Evolutionary conservation across 805 yeast species (phyloP).

Genomic region (Ogataea populi-albae): DNA sequence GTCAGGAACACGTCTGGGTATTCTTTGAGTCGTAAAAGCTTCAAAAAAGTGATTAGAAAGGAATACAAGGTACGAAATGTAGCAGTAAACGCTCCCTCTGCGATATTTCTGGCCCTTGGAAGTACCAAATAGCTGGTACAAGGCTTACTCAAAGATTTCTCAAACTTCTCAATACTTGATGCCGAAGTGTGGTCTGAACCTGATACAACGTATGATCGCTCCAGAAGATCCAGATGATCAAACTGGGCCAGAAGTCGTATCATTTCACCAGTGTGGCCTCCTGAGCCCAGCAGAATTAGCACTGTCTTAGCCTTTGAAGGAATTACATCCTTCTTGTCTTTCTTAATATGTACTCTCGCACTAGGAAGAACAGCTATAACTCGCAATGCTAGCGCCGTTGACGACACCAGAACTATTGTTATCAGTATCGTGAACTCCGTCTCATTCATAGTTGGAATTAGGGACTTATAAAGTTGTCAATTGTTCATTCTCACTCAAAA

Average conservation of each 20-base stretch:
- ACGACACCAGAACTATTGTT: not conserved
- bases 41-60: conserved; percentile 20
- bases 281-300: conserved; percentile 83
- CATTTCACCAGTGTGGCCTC: conserved; percentile 98
- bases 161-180: conserved; percentile 37
- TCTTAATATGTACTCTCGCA: not conserved
- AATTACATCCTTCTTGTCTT: not conserved
- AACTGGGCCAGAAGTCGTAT: conserved; percentile 55
- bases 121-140: conserved; percentile 23
- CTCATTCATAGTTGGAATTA: no score
- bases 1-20: conserved; percentile 36
- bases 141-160: conserved; percentile 20
- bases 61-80: conserved; percentile 33
- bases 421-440: not conserved
- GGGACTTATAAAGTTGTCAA: no score
- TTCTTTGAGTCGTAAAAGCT: conserved; percentile 8
- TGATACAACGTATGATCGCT: conserved; percentile 35
- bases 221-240: conserved; percentile 23
- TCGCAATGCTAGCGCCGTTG: not conserved
- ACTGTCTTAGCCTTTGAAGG: conserved; percentile 16
- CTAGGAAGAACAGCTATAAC: not conserved
- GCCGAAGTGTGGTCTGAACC: conserved; percentile 47
- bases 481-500: no score
- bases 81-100: conserved; percentile 34
- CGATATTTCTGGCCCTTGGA: conserved; percentile 38